These are phyloP conservation scores for Pseudocercospora eumusae DNA, from an alignment of 2,329 filamentous ascomycete species.

Conservation along the genomic window DNA sequence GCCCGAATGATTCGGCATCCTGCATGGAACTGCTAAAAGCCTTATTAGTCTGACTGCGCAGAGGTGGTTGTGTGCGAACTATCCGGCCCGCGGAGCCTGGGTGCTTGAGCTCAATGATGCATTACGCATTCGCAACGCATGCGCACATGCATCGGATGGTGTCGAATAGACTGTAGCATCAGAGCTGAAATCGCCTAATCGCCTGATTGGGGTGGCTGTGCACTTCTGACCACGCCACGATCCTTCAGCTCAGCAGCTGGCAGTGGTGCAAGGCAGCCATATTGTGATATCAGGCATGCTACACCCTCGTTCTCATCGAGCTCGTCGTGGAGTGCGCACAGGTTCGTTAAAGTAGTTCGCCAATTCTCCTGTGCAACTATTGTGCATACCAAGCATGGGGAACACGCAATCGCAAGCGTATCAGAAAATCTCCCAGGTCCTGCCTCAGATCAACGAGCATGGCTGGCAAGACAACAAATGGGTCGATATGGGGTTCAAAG, in stretches of 20 bases:
- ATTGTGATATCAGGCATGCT: background rate
- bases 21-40: background rate
- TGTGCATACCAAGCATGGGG: background rate
- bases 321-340: no score
- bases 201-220: background rate
- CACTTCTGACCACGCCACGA: background rate
- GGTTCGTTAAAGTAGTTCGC: no score
- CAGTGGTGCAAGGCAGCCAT: background rate
- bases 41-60: background rate
- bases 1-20: background rate
- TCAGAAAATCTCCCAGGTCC: background rate
- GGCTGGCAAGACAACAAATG: constrained; percentile 9
- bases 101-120: no score
- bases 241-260: background rate
- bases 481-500: constrained; percentile 2
- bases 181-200: no score
- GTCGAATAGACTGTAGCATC: no score
- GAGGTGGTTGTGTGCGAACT: background rate
- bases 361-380: no score
- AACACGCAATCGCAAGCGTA: constrained; percentile 12
- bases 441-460: constrained; percentile 1
- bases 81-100: background rate
- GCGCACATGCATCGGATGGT: no score
- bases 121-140: background rate
- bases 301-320: background rate